phyloP scores from a whole-genome alignment of 2,329 filamentous ascomycete genomes.

The Penicillium palitans region DNA sequence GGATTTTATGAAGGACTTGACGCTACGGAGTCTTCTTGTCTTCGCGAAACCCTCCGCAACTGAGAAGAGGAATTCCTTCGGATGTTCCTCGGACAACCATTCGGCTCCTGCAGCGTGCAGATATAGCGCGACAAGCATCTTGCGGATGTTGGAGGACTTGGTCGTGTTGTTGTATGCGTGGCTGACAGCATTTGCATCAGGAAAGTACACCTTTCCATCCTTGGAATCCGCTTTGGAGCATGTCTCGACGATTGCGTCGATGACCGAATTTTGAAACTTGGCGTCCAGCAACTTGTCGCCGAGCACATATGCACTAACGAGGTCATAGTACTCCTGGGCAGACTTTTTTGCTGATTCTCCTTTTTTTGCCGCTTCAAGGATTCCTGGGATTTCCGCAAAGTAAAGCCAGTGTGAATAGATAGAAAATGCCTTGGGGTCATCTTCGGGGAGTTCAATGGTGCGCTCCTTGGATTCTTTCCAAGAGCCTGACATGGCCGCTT shows the following conservation, averaged over 20 bases:
- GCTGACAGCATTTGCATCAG: rapidly evolving
- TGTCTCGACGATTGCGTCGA: not conserved
- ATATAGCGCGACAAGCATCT: no score
- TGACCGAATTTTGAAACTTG: not conserved
- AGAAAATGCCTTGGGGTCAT: not conserved
- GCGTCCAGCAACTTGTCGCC: not conserved
- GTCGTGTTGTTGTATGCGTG: not conserved
- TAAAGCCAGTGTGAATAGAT: not conserved
- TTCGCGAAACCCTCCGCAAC: no score
- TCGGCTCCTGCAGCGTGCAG: no score
- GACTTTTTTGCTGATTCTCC: rapidly evolving
- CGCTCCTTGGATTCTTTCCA: not conserved
- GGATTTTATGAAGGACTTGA: no score
- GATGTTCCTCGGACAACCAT: no score
- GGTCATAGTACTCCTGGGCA: not conserved
- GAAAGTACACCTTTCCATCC: not conserved
- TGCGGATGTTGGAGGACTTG: no score
- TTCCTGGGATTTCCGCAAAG: not conserved
- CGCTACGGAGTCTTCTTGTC: no score
- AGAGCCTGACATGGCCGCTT: not conserved
- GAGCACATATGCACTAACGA: not conserved
- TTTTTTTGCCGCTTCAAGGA: no score
- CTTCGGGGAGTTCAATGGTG: not conserved
- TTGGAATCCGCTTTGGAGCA: not conserved
- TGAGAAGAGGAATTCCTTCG: no score